Percentiles rank a stretch among this genome's conserved stretches.
phyloP scores from a whole-genome alignment of 2,329 filamentous ascomycete species.

The Trichoderma hamatum region DNA sequence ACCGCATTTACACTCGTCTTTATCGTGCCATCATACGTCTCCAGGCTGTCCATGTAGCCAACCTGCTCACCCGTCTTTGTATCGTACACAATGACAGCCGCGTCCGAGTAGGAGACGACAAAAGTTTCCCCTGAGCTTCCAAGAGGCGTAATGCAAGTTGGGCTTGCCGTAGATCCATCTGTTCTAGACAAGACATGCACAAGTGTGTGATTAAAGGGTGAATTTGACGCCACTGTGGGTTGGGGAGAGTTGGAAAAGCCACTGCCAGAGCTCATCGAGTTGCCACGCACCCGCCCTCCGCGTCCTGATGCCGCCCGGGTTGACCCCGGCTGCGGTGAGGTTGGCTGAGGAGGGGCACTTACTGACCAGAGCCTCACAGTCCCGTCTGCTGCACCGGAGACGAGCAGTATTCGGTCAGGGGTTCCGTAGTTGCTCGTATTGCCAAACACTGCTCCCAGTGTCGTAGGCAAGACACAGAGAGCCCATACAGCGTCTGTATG shows the following conservation, averaged over 20 bases:
- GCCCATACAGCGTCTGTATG: slow-evolving; percentile 97
- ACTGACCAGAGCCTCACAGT: slow-evolving; percentile 93
- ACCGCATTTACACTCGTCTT: slow-evolving; percentile 86
- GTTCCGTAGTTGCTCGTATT: slow-evolving; percentile 73
- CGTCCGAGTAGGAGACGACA: slow-evolving; percentile 90
- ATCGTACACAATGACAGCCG: slow-evolving; percentile 88
- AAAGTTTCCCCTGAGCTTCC: slow-evolving; percentile 82
- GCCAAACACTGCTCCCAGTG: slow-evolving; percentile 79
- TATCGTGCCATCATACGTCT: slow-evolving; percentile 85
- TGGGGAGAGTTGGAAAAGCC: slow-evolving; percentile 90
- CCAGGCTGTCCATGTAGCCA: slow-evolving; percentile 87
- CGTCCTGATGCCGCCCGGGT: slow-evolving; percentile 58
- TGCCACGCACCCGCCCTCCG: slow-evolving; percentile 78
- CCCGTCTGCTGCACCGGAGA: slow-evolving; percentile 87
- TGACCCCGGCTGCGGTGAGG: slow-evolving; percentile 73
- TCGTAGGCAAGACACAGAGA: slow-evolving; percentile 86
- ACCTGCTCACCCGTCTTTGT: slow-evolving; percentile 90
- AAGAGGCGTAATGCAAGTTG: slow-evolving; percentile 92
- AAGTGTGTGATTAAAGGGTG: slow-evolving; percentile 84
- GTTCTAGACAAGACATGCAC: slow-evolving; percentile 81
- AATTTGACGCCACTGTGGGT: slow-evolving; percentile 80
- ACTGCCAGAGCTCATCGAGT: slow-evolving; percentile 92
- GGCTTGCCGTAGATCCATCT: slow-evolving; percentile 68
- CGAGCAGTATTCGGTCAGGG: slow-evolving; percentile 84
- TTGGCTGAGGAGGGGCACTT: slow-evolving; percentile 83